Evolutionary conservation across 495 filamentous ascomycete genomes (phyloP).

Genomic region (Podospora australis): DNA sequence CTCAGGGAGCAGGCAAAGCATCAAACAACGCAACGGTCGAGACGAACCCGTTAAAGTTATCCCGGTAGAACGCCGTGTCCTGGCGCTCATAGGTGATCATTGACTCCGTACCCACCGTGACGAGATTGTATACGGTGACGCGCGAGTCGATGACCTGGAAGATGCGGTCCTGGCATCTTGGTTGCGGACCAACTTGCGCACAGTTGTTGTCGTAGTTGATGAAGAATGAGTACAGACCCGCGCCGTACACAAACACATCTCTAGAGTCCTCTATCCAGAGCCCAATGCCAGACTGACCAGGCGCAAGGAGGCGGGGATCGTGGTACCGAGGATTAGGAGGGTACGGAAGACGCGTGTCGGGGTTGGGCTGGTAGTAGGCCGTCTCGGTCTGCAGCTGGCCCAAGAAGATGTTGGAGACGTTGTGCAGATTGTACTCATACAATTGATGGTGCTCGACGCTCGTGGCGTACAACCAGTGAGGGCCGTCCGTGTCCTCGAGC

Average conservation of each 20-base stretch:
- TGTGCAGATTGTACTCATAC: conserved; percentile 72
- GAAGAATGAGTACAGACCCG: conserved; percentile 58
- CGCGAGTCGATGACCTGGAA: conserved; percentile 46
- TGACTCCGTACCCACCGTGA: conserved; percentile 41
- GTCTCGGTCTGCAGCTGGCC: conserved; percentile 79
- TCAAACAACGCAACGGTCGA: conserved; percentile 14
- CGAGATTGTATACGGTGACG: conserved; percentile 44
- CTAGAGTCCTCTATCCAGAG: conserved; percentile 46
- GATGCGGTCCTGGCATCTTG: conserved; percentile 56
- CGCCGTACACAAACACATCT: conserved; percentile 57
- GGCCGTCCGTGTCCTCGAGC: conserved; percentile 48
- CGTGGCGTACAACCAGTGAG: conserved; percentile 51
- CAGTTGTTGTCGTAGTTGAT: conserved; percentile 41
- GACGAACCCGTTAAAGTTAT: conserved; percentile 41
- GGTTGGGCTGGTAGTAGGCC: conserved; percentile 62
- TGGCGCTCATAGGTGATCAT: conserved; percentile 43
- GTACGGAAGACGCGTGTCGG: conserved; percentile 61
- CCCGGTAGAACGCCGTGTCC: conserved; percentile 42
- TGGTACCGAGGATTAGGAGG: conserved; percentile 49
- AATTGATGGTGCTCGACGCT: conserved; percentile 64
- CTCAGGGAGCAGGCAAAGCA: too few relatives aligned
- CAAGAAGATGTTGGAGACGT: conserved; percentile 57
- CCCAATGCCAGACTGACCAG: conserved; percentile 47
- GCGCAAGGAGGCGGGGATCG: conserved; percentile 60
- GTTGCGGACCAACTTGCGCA: conserved; percentile 35